Conservation (phyloP, 352 stramenopile genomes). For the Globisporangium ultimum region DNA sequence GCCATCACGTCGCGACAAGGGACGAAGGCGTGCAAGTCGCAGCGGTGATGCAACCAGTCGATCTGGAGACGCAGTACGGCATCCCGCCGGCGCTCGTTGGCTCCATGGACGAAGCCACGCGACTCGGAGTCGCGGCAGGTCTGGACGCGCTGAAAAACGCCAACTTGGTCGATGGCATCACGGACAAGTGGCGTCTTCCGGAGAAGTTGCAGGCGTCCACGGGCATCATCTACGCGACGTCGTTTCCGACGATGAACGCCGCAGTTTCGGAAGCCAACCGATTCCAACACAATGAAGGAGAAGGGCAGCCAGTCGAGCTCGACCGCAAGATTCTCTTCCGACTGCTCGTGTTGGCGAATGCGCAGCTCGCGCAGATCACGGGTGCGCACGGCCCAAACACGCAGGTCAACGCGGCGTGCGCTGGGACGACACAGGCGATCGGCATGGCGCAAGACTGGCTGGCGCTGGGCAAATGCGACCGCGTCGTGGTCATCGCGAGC, state of each 20-base stretch:
- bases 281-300: slow-evolving; percentile 35
- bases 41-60: slow-evolving; percentile 72
- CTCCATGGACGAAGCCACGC: slow-evolving; percentile 94
- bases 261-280: slow-evolving; percentile 88
- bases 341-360: slow-evolving; percentile 94
- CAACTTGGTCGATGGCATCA: slow-evolving; percentile 59
- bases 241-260: slow-evolving; percentile 94
- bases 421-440: slow-evolving; percentile 91
- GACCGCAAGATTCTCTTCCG: slow-evolving; percentile 98
- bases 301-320: slow-evolving; percentile 56
- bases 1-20: slow-evolving; percentile 32
- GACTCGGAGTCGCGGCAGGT: slow-evolving; percentile 92
- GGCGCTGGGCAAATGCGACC: slow-evolving; percentile 85
- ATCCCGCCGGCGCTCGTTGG: slow-evolving; percentile 85
- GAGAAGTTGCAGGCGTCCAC: slow-evolving; percentile 85
- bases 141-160: slow-evolving; percentile 93
- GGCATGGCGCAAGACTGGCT: slow-evolving; percentile 95
- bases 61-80: slow-evolving; percentile 78
- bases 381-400: slow-evolving; percentile 94
- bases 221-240: slow-evolving; percentile 95
- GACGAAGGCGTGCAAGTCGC: slow-evolving; percentile 89
- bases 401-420: slow-evolving; percentile 96
- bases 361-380: slow-evolving; percentile 94
- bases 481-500: slow-evolving; percentile 94
- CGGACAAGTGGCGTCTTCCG: slow-evolving; percentile 83